A percentile compares a stretch with the other conserved stretches of the same genome.
These are phyloP conservation scores for Pinus tabuliformis DNA, from an alignment of 75 land plant species.

Conservation along the genomic window DNA sequence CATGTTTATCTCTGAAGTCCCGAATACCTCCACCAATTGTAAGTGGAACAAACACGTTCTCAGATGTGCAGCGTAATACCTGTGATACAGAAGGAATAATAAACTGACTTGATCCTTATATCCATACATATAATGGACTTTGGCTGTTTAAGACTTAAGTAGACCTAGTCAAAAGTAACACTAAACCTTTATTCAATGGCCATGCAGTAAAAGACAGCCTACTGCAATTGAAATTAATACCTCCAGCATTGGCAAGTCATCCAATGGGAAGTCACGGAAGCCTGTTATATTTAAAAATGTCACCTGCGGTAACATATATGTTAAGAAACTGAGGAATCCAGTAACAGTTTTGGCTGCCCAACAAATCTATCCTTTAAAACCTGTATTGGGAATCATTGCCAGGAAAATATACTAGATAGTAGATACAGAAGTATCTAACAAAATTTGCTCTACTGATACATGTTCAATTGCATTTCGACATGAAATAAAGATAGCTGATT, in stretches of 20 bases:
- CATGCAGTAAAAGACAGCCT: background rate
- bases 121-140: background rate
- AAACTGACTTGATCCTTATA: background rate
- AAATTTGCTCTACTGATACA: background rate
- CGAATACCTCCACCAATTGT: constrained; percentile 99
- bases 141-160: background rate
- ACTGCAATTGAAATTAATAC: constrained; percentile 28
- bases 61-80: constrained; percentile 85
- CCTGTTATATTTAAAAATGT: constrained; percentile 97
- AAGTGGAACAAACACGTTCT: constrained; percentile 95
- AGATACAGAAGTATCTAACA: background rate
- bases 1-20: constrained; percentile 94
- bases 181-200: background rate
- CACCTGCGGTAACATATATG: constrained; percentile 52
- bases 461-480: background rate
- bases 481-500: background rate
- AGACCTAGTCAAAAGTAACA: background rate
- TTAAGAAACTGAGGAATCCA: background rate
- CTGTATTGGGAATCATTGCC: background rate
- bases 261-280: constrained; percentile 92
- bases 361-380: background rate
- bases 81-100: constrained; percentile 14
- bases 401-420: background rate
- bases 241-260: constrained; percentile 98
- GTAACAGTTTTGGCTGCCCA: background rate